Evolutionary conservation across 345 rosid genomes (phyloP), one percentile per base, ranked within the genome.

Genomic region (Lepidium aucheri): DNA sequence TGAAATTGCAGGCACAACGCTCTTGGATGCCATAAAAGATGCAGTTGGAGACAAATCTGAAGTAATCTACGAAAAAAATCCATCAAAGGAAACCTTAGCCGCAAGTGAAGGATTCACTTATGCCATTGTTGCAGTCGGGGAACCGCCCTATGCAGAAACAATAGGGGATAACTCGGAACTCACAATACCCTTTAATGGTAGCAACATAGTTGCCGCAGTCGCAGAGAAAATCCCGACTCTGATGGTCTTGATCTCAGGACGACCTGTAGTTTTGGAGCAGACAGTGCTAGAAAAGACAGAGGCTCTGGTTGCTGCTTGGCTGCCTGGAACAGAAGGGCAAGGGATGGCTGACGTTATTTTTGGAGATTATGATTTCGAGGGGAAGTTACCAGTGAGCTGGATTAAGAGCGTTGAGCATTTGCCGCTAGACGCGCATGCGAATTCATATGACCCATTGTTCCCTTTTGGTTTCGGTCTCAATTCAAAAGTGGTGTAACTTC

Each of bases 111-210:
- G 78, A 28, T 80, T 83, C 76, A 79, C 84, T n/a, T 86, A 77
- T 26, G 91, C 97, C 38, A 80, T 93, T 53, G 87, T 81, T 32
- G 97, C 81, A 17, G 89, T 93, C 3, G 98, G 98, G 40, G 98
- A 93, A 81, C 41, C 42, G 2, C 84, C 97, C 7, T 93, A 83
- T 75, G 98, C 94, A 40, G 98, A 93, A 67, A 49, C 66, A 51
- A 34, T 40, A 0, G 98, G 98, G 4, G 90, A 87, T 75, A 63
- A 77, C 62, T 12, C 76, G 1, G 80, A 78, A 67, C 97, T 87
- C 16, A 15, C 16, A 22, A 81, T 92, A 78, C 96, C 84, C 8
- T 76, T 80, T 50, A 77, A 83, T 5, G 97, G 96, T 57, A 76
- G 61, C 51, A 80, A 80, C 7, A 52, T 81, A 54, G 74, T 81